Evolutionary conservation across 345 rosid genomes (phyloP), one percentile per base, ranked within the genome.

Genomic region (Eucalyptus fibrosa): DNA sequence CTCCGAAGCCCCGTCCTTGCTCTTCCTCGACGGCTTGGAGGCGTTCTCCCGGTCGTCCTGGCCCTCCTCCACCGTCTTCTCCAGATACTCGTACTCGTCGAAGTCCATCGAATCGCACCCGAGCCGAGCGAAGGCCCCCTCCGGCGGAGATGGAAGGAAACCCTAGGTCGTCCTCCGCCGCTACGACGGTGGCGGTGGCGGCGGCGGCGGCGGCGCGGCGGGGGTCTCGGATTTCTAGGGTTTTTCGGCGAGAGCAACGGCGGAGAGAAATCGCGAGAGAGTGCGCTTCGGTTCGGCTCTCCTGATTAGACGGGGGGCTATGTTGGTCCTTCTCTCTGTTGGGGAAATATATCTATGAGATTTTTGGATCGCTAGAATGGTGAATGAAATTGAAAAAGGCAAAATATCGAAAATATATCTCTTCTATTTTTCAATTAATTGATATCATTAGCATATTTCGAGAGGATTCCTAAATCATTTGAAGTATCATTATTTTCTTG

Each of bases 71-170:
- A 94, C 99, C 51, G 98, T 93, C 92, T 96, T 96, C 95, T 97
- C 99, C 88, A 97, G 94, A 88, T 97, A 97, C 91, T 97, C 98
- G 94, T 95, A 95, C 93, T 96, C 99, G 95, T 97, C 99, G 91
- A 97, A 96, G 18, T 94, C 99, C 99, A 96, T 96, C 72, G 86
- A 81, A 60, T 72, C 80, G 86, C 87, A 49, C 62, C 32, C 37
- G 13, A 69, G 72, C 34, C 89, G 40, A 37, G 82, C 82, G 30
- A 23, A 86, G 37, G 24, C 30, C 10, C 26, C 37, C 55, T 28
- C 55, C 87, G 59, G 30, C 87, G 15, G 87, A 49, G 40, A 86
- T 49, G 9, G 87, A 77, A 77, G 30, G 56, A 77, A 77, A 77
- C 83, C 83, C 83, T 77, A 77, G 47, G 47, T 77, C 83, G 47